These are phyloP conservation scores for Salvia splendens DNA, from an alignment of 257 asterid genomes.

Conservation along the genomic window DNA sequence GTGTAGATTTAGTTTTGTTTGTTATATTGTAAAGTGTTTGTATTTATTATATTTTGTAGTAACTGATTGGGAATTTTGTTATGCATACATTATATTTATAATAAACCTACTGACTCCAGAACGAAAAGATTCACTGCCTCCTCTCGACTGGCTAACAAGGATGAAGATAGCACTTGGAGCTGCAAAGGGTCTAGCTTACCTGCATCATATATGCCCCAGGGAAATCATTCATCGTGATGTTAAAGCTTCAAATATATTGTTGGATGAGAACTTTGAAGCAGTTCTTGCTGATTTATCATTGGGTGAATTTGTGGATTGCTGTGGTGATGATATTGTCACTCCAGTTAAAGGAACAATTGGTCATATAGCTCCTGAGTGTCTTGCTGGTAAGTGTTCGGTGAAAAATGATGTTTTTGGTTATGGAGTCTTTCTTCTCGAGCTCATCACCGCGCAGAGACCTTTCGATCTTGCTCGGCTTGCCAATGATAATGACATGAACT, in stretches of 20 bases:
- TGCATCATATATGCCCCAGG: background rate
- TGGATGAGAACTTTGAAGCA: constrained; percentile 1
- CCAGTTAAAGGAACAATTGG: background rate
- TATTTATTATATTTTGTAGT: background rate
- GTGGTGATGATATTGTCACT: background rate
- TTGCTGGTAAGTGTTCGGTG: background rate
- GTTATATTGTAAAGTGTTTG: background rate
- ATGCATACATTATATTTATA: background rate
- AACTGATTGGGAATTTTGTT: background rate
- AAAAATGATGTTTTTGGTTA: constrained; percentile 21
- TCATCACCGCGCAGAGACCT: background rate
- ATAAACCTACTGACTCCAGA: background rate
- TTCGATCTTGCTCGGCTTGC: background rate
- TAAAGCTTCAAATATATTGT: constrained; percentile 14
- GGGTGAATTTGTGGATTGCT: background rate
- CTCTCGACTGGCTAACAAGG: constrained; percentile 14
- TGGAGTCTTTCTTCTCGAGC: constrained; percentile 24
- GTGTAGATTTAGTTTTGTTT: background rate
- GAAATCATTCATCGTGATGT: constrained; percentile 8
- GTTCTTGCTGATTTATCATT: background rate
- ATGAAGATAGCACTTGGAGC: too few species aligned
- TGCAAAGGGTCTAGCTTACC: constrained; percentile 25
- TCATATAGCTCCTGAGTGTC: constrained; percentile 18
- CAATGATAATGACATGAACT: background rate
- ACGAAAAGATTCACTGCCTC: too few species aligned